These are phyloP conservation scores for Penicillium sclerotigenum DNA, from an alignment of 2,329 filamentous ascomycete species.

Conservation along the genomic window DNA sequence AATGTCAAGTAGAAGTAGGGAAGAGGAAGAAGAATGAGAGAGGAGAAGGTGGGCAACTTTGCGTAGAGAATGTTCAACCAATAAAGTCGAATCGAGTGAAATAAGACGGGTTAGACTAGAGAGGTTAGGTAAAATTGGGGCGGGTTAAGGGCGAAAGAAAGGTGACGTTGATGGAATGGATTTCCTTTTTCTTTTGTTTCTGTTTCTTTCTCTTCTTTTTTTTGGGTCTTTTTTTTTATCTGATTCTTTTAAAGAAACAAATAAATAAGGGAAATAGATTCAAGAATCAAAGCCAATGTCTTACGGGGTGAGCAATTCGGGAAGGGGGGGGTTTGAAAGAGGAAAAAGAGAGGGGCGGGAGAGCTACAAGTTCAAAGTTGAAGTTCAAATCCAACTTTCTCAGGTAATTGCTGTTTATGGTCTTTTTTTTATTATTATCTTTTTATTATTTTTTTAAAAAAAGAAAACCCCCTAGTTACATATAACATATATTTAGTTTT, in stretches of 20 bases:
- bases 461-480: too few relatives aligned
- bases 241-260: neutral
- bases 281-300: constrained; percentile 10
- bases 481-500: neutral
- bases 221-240: neutral
- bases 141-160: constrained; percentile 13
- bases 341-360: constrained; percentile 21
- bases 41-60: constrained; percentile 20
- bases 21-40: constrained; percentile 18
- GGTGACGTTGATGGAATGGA: constrained; percentile 8
- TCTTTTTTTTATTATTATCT: neutral
- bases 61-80: constrained; percentile 20
- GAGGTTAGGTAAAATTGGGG: constrained; percentile 19
- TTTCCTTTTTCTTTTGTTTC: neutral
- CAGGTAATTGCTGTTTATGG: neutral
- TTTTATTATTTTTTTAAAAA: neutral
- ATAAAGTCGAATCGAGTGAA: constrained; percentile 12
- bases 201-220: neutral
- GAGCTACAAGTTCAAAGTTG: constrained; percentile 7
- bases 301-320: constrained; percentile 10
- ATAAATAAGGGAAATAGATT: neutral
- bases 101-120: constrained; percentile 17
- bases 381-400: constrained; percentile 6
- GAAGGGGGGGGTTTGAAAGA: constrained; percentile 12
- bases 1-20: constrained; percentile 23